phyloP scores from a whole-genome alignment of 2,329 filamentous ascomycete genomes.

The Pseudocercospora fuligena region DNA sequence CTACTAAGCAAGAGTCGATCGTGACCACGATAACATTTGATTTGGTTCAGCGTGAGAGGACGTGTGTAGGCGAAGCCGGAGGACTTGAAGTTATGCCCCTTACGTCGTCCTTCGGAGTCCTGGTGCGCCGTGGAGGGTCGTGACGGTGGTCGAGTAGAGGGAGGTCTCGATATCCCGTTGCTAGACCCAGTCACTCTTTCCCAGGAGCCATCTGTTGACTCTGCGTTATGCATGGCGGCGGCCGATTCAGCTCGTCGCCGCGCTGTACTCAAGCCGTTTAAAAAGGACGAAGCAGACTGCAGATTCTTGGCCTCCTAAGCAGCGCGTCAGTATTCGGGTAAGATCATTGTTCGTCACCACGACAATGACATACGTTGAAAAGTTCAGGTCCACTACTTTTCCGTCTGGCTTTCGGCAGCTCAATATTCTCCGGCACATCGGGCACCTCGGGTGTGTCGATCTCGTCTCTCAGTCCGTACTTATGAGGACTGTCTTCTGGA shows the following conservation, averaged over 20 bases:
- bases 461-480: slow-evolving; percentile 41
- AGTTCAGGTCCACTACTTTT: slow-evolving; percentile 40
- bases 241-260: slow-evolving; percentile 39
- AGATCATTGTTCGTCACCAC: slow-evolving; percentile 15
- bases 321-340: slow-evolving; percentile 15
- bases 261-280: slow-evolving; percentile 40
- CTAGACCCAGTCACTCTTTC: slow-evolving; percentile 12
- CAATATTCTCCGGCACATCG: slow-evolving; percentile 27
- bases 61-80: slow-evolving; percentile 40
- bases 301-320: slow-evolving; percentile 40
- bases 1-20: slow-evolving; percentile 32
- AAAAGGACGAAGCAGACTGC: slow-evolving; percentile 40
- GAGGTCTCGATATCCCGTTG: slow-evolving; percentile 19
- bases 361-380: slow-evolving; percentile 37
- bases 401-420: slow-evolving; percentile 34
- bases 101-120: slow-evolving; percentile 32
- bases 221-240: slow-evolving; percentile 23
- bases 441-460: slow-evolving; percentile 40
- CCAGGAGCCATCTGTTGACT: slow-evolving; percentile 20
- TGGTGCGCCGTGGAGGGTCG: slow-evolving; percentile 16
- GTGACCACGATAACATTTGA: slow-evolving; percentile 40
- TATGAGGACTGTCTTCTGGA: slow-evolving; percentile 43
- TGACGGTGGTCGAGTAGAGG: slow-evolving; percentile 28
- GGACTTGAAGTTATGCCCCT: slow-evolving; percentile 39
- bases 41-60: slow-evolving; percentile 35